Evolutionary conservation across 805 yeast species (phyloP).

Genomic region (Kuraishia piskuri): DNA sequence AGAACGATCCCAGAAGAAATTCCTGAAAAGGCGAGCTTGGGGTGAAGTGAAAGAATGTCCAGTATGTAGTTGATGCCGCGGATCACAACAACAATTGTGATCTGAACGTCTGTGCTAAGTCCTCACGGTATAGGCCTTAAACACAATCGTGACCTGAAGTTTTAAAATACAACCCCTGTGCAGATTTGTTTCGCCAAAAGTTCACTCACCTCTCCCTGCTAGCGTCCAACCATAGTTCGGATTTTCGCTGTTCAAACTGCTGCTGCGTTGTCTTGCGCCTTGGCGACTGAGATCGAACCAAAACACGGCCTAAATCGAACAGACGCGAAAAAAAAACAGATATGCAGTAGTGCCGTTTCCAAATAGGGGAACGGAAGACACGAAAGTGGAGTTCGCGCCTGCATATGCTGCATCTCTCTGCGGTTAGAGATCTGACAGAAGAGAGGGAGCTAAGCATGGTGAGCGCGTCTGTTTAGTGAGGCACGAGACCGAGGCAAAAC

Average conservation of each 20-base stretch:
- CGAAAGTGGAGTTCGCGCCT: neutral
- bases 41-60: no score
- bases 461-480: neutral
- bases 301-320: neutral
- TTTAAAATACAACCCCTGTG: no score
- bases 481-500: neutral
- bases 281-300: neutral
- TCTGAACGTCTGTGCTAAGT: neutral
- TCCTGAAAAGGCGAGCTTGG: no score
- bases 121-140: neutral
- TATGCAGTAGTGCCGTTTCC: neutral
- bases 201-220: neutral
- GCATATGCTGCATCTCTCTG: neutral
- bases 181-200: neutral
- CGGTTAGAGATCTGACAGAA: neutral
- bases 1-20: no score
- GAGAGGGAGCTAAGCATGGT: neutral
- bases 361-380: neutral
- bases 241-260: neutral
- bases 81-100: no score
- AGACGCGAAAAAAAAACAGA: neutral
- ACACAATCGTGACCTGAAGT: no score
- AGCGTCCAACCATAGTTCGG: constrained; percentile 9
- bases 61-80: no score
- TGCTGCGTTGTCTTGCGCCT: neutral